Percentiles rank a stretch among this genome's conserved stretches.
Conservation (phyloP, 352 stramenopile species). For the Phytophthora hybrid region DNA sequence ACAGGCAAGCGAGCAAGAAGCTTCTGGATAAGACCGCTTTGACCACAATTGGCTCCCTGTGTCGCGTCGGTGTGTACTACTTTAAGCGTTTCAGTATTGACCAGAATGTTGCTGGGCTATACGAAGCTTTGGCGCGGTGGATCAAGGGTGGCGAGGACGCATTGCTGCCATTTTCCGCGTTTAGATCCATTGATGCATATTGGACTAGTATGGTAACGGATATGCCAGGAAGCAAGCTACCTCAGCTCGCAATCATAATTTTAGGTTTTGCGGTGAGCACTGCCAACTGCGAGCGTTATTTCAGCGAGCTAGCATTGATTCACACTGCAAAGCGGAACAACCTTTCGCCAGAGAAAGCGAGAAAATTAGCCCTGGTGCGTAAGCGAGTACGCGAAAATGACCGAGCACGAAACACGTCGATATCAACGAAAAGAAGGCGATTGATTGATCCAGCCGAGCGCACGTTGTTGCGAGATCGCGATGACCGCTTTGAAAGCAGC, state of each 20-base stretch:
- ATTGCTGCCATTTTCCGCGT: background rate
- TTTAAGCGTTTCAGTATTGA: constrained; percentile 2
- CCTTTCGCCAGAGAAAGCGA: background rate
- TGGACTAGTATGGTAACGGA: background rate
- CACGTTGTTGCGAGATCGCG: background rate
- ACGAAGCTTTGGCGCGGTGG: constrained; percentile 9
- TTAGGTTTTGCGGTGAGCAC: constrained; percentile 15
- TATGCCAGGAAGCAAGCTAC: constrained; percentile 20
- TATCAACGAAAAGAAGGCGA: background rate
- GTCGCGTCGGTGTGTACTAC: constrained; percentile 18
- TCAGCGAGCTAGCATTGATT: constrained; percentile 23
- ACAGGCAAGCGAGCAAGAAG: constrained; percentile 1
- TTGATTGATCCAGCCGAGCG: background rate
- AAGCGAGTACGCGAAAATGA: background rate
- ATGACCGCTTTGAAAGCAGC: no score
- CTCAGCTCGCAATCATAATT: background rate
- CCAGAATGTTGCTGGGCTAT: background rate
- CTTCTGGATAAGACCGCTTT: constrained; percentile 5
- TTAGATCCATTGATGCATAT: background rate
- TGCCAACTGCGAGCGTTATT: constrained; percentile 22
- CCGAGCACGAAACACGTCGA: background rate
- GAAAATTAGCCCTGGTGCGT: background rate
- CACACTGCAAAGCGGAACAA: constrained; percentile 24
- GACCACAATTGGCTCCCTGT: constrained; percentile 5
- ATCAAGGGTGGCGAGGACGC: background rate